Percentiles rank a stretch among this genome's conserved stretches.
Conservation (phyloP, 352 stramenopile genomes). For the Globisporangium solare region DNA sequence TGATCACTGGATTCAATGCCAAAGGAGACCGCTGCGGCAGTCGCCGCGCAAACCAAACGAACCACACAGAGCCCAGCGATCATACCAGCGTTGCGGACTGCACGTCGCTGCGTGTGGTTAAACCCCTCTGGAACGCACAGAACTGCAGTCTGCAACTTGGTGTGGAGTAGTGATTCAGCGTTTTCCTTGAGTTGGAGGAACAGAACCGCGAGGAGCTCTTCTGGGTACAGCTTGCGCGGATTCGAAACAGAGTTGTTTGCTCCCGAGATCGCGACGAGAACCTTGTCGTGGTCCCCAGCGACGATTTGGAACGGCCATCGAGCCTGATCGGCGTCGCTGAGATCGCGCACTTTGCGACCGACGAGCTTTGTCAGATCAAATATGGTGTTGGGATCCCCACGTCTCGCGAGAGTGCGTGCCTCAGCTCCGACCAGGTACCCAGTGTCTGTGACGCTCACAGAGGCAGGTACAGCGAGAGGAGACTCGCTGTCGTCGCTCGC, state of each 20-base stretch:
- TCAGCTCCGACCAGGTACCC: constrained; percentile 4
- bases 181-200: constrained; percentile 32
- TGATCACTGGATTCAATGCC: not conserved
- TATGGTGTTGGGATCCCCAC: constrained; percentile 22
- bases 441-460: constrained; percentile 5
- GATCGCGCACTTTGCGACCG: constrained; percentile 20
- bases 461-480: not conserved
- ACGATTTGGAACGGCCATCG: constrained; percentile 34
- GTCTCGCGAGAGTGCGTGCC: not conserved
- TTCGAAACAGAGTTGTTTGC: not conserved
- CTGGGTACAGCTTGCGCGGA: constrained; percentile 18
- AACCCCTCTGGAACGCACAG: constrained; percentile 31
- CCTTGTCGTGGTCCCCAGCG: constrained; percentile 24
- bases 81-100: constrained; percentile 29
- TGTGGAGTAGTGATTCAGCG: constrained; percentile 19
- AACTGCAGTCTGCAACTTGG: constrained; percentile 15
- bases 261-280: constrained; percentile 20
- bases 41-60: constrained; percentile 28
- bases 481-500: not conserved
- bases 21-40: constrained; percentile 26
- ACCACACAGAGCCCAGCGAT: constrained; percentile 29
- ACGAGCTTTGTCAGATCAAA: constrained; percentile 26
- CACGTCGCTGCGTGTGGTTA: constrained; percentile 41
- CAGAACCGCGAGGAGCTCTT: constrained; percentile 42
- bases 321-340: constrained; percentile 9